Percentiles rank a stretch among this genome's conserved stretches.
Evolutionary conservation across 441 rosid species (phyloP).

Genomic region (Metrosideros polymorpha): DNA sequence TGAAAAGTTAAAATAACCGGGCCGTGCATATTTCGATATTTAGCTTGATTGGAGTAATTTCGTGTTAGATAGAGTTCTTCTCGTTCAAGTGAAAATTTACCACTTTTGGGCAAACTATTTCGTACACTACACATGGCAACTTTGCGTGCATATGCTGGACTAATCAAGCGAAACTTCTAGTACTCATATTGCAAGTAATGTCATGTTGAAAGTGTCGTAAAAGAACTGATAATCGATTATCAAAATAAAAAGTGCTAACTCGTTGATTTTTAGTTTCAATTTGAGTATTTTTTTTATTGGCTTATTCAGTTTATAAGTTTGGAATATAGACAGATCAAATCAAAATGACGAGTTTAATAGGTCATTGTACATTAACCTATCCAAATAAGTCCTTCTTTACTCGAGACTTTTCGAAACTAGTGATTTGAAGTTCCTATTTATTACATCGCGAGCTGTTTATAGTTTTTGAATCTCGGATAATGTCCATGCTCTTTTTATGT

Average conservation of each 20-base stretch:
- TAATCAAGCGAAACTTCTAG: background rate
- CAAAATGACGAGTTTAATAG: background rate
- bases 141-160: background rate
- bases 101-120: rapidly evolving
- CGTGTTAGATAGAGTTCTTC: background rate
- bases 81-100: rapidly evolving
- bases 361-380: background rate
- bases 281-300: background rate
- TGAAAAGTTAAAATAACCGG: background rate
- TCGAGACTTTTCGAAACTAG: background rate
- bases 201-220: background rate
- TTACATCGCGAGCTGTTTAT: background rate
- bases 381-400: background rate
- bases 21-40: rapidly evolving
- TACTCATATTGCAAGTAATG: background rate
- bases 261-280: background rate
- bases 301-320: background rate
- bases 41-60: background rate
- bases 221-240: background rate
- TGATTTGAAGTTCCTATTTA: background rate
- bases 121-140: background rate
- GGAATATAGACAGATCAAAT: background rate
- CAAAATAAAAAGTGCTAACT: background rate
- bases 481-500: background rate
- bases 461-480: no score